phyloP scores from a whole-genome alignment of 805 yeast genomes.

The Starmerella bombi region DNA sequence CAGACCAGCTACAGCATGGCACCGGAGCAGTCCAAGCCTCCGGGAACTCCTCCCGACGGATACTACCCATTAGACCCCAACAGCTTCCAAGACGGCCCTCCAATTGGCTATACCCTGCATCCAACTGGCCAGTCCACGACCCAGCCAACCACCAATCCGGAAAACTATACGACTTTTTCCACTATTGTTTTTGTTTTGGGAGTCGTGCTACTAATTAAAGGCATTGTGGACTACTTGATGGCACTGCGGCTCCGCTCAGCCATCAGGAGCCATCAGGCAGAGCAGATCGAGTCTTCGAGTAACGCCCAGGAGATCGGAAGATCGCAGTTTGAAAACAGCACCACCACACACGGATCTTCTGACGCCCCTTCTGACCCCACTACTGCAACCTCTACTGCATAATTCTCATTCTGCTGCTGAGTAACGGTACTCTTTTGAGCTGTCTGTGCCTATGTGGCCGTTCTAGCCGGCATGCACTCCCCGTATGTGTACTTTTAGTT shows the following conservation, averaged over 20 bases:
- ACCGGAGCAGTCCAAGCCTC: constrained; percentile 30
- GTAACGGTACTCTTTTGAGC: too few species aligned
- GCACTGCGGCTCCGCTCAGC: constrained; percentile 66
- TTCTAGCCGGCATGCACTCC: too few species aligned
- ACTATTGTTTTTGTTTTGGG: constrained; percentile 58
- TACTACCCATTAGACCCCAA: constrained; percentile 48
- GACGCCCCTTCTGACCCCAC: too few species aligned
- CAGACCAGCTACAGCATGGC: constrained; percentile 50
- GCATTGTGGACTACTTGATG: constrained; percentile 55
- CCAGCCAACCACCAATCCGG: constrained; percentile 6
- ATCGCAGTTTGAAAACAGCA: neutral
- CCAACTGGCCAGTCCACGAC: constrained; percentile 13
- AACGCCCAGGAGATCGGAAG: constrained; percentile 8
- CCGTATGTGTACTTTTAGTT: too few species aligned
- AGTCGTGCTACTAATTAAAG: constrained; percentile 45
- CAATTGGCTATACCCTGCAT: constrained; percentile 17
- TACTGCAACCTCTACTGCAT: too few species aligned
- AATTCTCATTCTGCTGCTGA: too few species aligned
- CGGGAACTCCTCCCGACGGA: constrained; percentile 26
- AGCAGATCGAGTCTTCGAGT: constrained; percentile 4
- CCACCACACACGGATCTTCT: neutral
- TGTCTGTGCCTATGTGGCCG: too few species aligned
- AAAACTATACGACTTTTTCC: neutral
- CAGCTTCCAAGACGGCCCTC: constrained; percentile 33
- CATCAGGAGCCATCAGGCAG: constrained; percentile 27